These are phyloP conservation scores for Phytophthora pseudosyringae DNA, from an alignment of 352 stramenopile genomes.

Conservation along the genomic window DNA sequence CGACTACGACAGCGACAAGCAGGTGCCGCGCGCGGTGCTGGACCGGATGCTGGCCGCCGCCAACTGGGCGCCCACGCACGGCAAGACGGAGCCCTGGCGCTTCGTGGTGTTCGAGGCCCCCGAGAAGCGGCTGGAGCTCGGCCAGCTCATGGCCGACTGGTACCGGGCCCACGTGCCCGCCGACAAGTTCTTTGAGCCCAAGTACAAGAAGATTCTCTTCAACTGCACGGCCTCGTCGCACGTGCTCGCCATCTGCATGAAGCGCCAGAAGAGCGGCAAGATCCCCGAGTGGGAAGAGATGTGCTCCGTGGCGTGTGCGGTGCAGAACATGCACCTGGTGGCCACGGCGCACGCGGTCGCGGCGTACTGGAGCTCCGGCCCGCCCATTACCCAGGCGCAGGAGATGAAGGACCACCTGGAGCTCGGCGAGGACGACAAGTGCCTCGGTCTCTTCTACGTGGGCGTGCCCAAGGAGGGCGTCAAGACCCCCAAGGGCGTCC, in stretches of 20 bases:
- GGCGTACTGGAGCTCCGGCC: conserved; percentile 89
- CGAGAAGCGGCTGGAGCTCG: conserved; percentile 62
- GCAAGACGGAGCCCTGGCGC: conserved; percentile 83
- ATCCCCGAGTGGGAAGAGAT: conserved; percentile 87
- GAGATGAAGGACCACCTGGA: conserved; percentile 87
- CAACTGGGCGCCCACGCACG: conserved; percentile 87
- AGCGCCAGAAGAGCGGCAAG: conserved; percentile 83
- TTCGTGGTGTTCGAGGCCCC: conserved; percentile 75
- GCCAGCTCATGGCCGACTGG: conserved; percentile 67
- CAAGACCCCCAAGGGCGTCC: conserved; percentile 53
- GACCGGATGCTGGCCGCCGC: conserved; percentile 80
- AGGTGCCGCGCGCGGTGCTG: conserved; percentile 62
- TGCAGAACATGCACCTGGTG: conserved; percentile 88
- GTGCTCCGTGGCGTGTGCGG: conserved; percentile 71
- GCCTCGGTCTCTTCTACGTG: conserved; percentile 86
- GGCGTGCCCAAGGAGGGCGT: conserved; percentile 62
- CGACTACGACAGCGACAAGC: conserved; percentile 64
- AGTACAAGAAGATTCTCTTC: conserved; percentile 82
- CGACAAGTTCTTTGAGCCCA: conserved; percentile 78
- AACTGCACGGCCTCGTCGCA: conserved; percentile 75
- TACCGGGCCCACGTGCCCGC: conserved; percentile 72
- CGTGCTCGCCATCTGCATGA: conserved; percentile 89
- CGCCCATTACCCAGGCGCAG: conserved; percentile 58
- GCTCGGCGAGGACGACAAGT: conserved; percentile 76
- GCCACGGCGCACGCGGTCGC: conserved; percentile 70